Base-by-base conservation (phyloP, 176 grass and related monocot species). In the Chloris gayana region DNA sequence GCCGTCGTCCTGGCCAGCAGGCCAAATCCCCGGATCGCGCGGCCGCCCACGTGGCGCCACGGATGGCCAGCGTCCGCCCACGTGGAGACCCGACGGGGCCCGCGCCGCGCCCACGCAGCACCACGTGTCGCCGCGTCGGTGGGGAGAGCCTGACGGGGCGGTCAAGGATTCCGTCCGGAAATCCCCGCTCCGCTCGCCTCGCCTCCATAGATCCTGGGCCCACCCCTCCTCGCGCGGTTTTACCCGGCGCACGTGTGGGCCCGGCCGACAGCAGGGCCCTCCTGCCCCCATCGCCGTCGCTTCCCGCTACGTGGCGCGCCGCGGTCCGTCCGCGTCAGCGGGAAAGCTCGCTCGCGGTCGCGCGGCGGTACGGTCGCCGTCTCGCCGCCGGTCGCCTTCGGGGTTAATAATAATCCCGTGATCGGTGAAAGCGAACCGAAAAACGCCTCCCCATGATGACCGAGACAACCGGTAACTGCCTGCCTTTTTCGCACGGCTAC, bases 401-500 rank as follows among this genome's bases (percentile, higher is more conserved):
- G 33, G 49, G 29, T 27, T 29, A 14, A 56, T 45, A 56, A 66
- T 5, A 37, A 47, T 9, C 64, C 64, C 87, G 72, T 85, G 77
- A 75, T n/a, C 10, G 26, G 39, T 1, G 81, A 88, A 69, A 80
- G 32, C 51, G 62, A 84, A 25, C 49, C 75, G 69, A 61, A 69
- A 69, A 57, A 11, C 54, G 22, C 1, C 19, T 37, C 73, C 86
- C 50, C 70, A 44, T 14, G n/a, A 31, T n/a, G 64, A 77, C 77
- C 57, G 72, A 72, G 70, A 49, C 78, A 59, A 54, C 81, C 49
- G 79, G 56, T 70, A 65, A 60, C 90, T 69, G 72, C 82, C 37
- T 58, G 74, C 70, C 30, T 29, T 27, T 50, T 57, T 2, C 54
- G 54, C 54, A 57, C 54, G 54, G 22, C 9, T 10, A 0, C 25